Conservation (phyloP, 352 stramenopile genomes). For the Phytophthora sp. region DNA sequence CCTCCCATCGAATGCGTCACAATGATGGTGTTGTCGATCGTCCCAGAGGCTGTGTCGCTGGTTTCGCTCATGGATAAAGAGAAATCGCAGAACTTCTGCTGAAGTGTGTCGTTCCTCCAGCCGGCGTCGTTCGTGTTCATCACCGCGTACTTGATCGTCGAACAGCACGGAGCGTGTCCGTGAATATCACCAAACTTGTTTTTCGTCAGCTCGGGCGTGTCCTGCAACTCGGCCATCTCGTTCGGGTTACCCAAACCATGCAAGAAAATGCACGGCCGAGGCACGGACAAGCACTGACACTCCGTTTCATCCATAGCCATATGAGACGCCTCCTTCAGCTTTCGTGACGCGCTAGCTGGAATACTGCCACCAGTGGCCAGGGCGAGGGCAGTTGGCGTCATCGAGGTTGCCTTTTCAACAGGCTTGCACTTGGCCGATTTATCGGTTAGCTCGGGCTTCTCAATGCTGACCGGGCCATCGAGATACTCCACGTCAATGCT, state of each 20-base stretch:
- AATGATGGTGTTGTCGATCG: conserved; percentile 41
- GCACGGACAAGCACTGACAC: conserved; percentile 20
- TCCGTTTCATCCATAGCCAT: conserved; percentile 3
- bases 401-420: background rate
- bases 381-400: conserved; percentile 26
- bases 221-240: conserved; percentile 11
- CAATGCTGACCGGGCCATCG: conserved; percentile 6
- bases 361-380: conserved; percentile 16
- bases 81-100: conserved; percentile 43
- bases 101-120: conserved; percentile 49
- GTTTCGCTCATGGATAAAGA: conserved; percentile 30
- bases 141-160: conserved; percentile 45
- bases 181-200: conserved; percentile 24
- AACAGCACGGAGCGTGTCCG: conserved; percentile 34
- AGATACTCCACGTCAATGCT: conserved; percentile 37
- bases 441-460: conserved; percentile 6
- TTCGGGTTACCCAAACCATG: conserved; percentile 25
- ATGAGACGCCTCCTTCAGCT: conserved; percentile 7
- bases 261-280: conserved; percentile 35
- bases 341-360: conserved; percentile 11
- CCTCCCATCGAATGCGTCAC: conserved; percentile 56
- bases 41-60: conserved; percentile 5
- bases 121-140: conserved; percentile 47
- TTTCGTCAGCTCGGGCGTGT: conserved; percentile 11
- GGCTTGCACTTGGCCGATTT: conserved; percentile 3